phyloP scores from a whole-genome alignment of 441 rosid species.

The Corymbia calophylla region DNA sequence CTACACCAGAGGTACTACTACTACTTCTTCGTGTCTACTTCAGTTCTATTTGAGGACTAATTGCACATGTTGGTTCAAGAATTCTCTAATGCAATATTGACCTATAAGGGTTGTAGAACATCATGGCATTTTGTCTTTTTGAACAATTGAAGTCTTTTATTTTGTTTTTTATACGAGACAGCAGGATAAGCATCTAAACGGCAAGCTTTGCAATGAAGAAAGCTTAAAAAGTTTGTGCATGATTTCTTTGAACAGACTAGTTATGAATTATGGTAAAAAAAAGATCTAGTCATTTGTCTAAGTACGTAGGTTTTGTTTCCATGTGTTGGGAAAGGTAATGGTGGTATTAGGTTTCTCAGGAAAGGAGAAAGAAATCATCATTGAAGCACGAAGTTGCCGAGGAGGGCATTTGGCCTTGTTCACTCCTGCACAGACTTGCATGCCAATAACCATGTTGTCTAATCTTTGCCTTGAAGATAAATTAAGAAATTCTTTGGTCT shows the following conservation, averaged over 20 bases:
- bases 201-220: neutral
- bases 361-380: neutral
- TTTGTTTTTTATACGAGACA: neutral
- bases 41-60: neutral
- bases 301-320: neutral
- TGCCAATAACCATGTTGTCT: neutral
- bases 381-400: neutral
- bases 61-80: neutral
- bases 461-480: neutral
- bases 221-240: neutral
- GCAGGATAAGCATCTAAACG: neutral
- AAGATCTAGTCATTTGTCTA: neutral
- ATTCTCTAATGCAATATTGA: neutral
- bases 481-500: neutral
- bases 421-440: neutral
- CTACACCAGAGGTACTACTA: slow-evolving; percentile 38
- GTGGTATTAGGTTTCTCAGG: neutral
- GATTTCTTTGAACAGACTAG: neutral
- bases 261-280: neutral
- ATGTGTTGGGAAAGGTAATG: neutral
- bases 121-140: neutral
- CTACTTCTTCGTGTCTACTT: neutral
- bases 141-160: neutral
- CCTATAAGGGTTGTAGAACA: neutral
- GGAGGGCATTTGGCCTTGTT: neutral